phyloP scores from a whole-genome alignment of 225 moss, liverwort and hornwort species.

The Straminergon stramineum region DNA sequence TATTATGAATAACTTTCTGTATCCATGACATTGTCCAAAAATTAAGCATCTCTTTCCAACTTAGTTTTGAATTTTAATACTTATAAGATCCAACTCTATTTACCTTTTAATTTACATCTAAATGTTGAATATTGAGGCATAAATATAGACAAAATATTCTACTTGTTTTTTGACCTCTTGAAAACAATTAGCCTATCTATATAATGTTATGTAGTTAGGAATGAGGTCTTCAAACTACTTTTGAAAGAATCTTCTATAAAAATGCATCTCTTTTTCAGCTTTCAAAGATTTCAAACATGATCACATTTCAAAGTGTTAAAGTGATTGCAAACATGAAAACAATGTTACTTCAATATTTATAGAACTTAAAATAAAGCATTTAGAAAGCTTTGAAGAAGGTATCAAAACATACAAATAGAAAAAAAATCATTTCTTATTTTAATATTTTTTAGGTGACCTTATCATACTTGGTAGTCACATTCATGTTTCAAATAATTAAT shows the following conservation, averaged over 20 bases:
- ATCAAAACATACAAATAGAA: background rate
- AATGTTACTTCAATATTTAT: background rate
- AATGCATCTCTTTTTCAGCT: too few relatives aligned
- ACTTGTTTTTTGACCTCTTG: background rate
- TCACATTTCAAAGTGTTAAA: background rate
- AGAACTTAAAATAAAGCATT: background rate
- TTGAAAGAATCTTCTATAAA: accelerated
- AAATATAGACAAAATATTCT: background rate
- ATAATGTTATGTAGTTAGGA: background rate
- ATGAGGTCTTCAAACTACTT: background rate
- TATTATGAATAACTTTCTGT: background rate
- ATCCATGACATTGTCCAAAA: background rate
- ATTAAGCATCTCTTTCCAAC: background rate
- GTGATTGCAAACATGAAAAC: accelerated
- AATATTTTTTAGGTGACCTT: background rate
- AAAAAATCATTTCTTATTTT: background rate
- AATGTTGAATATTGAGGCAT: background rate
- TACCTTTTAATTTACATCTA: accelerated
- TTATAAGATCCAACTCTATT: background rate
- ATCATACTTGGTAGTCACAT: accelerated
- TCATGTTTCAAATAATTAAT: accelerated
- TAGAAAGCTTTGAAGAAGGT: background rate
- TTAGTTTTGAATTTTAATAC: background rate
- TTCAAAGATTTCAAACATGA: background rate
- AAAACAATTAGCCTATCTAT: background rate